Evolutionary conservation across 78 protist species (phyloP).

Genomic region (Dictyostelium purpureum): DNA sequence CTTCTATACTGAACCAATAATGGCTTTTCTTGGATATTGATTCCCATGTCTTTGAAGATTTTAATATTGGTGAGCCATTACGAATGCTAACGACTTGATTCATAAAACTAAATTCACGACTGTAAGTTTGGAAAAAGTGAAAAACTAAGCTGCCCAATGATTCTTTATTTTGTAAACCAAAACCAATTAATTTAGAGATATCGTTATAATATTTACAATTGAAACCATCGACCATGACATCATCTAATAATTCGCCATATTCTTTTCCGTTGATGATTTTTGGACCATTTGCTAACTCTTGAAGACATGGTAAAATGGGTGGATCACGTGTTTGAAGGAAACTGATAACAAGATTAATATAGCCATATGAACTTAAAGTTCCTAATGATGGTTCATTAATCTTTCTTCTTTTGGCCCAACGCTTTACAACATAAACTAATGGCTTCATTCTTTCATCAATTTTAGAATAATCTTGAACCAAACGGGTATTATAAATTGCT

Average conservation of each 20-base stretch:
- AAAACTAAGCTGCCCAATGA: slow-evolving; percentile 61
- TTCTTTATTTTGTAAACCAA: slow-evolving; percentile 44
- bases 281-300: slow-evolving; percentile 45
- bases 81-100: slow-evolving; percentile 55
- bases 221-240: slow-evolving; percentile 74
- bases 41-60: slow-evolving; percentile 63
- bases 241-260: slow-evolving; percentile 36
- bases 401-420: slow-evolving; percentile 83
- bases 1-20: slow-evolving; percentile 70
- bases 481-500: slow-evolving; percentile 67
- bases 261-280: background rate
- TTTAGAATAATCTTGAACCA: slow-evolving; percentile 54
- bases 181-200: slow-evolving; percentile 30
- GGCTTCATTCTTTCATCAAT: slow-evolving; percentile 79
- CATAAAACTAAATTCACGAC: slow-evolving; percentile 45
- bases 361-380: slow-evolving; percentile 57
- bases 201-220: slow-evolving; percentile 76
- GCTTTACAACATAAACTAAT: slow-evolving; percentile 70
- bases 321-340: slow-evolving; percentile 75
- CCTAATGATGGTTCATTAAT: slow-evolving; percentile 77
- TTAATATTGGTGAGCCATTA: slow-evolving; percentile 24
- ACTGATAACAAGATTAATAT: slow-evolving; percentile 56
- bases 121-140: slow-evolving; percentile 65
- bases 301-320: slow-evolving; percentile 71
- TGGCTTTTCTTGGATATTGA: slow-evolving; percentile 59